Base-by-base conservation (phyloP, 179 eudicot genomes). In the Beta lomatogona region DNA sequence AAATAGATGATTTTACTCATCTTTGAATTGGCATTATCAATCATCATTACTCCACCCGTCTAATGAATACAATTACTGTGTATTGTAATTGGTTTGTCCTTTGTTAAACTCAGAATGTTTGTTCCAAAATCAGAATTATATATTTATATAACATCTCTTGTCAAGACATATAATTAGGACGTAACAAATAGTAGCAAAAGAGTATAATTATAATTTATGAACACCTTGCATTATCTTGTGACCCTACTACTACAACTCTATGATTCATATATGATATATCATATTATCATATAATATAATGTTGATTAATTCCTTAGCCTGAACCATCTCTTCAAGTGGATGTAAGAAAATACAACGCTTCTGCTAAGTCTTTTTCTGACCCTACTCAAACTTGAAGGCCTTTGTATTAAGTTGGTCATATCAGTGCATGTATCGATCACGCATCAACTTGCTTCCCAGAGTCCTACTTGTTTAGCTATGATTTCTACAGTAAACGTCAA, bases 311-410 rank as follows among this genome's bases (percentile, higher is more conserved):
- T 53, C 54, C 19, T 71, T 54, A 46, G 46, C 74, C 0, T 44
- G 44, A 28, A 21, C 10, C 22, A 63, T 14, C 50, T 45, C 55
- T 18, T 71, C 55, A 71, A 45, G 54, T 71, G 57, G 57, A 71
- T 71, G 57, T 46, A 48, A 48, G 16, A 71, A 46, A 18, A 70
- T 70, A 21, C 3, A 71, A 71, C n/a, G 75, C 36, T 71, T 71
- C 28, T 21, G 18, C 36, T 19, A 16, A 46, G 58, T 71, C 75
- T 10, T 9, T n/a, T 46, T 71, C 58, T 9, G 36, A 71, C 75
- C 75, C 75, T 71, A 71, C 75, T 19, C 8, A 36, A 70, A 18
- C 46, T 70, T 44, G 2, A 70, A 31, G 19, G 71, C 46, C 46
- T 67, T 67, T 67, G 67, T 45, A 67, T 36, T 41, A 36, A 67